Base-by-base conservation (phyloP, 495 filamentous ascomycete genomes). In the Cryomyces minteri region DNA sequence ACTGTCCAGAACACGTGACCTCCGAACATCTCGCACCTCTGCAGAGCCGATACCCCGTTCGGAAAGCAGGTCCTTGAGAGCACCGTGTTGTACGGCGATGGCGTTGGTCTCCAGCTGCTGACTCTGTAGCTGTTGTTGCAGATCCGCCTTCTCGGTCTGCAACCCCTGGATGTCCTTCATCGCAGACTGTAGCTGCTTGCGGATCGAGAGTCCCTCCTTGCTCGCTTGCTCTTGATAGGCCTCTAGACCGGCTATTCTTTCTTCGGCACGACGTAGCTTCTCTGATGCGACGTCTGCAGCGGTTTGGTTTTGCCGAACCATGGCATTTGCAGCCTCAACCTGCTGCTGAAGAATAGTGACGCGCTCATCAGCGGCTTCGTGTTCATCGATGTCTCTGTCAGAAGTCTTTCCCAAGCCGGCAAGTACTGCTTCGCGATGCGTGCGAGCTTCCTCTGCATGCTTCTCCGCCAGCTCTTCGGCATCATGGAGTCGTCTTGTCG, bases 181-280 rank as follows among this genome's bases (percentile, higher is more conserved):
- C 2, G 81, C 77, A 31, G 73, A 70, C 58, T 95, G 88, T 44
- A 99, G 72, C 54, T 94, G 87, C 58, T 87, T 76, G 32, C 92
- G 79, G 38, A 95, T 79, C 32, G 80, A 74, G 45, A 99, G 73
- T 32, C 84, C 82, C 61, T 99, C 90, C 32, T 90, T 71, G 58
- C 87, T 95, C 5, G 87, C 77, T 64, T 99, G 90, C 55, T 95
- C 88, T 63, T 99, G 90, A 58, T 94, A 94, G 2, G 84, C 84
- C 62, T 99, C 90, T 5, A 99, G 70, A 4, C 88, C 88, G 11
- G 90, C 92, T 57, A 99, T 95, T 5, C 92, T 74, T 59, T 93
- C 92, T 62, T 96, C 93, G 6, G 90, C 90, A 43, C 83, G 76
- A 7, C 88, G 80, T 32, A 99, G 71, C 59, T 84, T 94, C 51